A percentile compares a stretch with the other conserved stretches of the same genome.
phyloP scores from a whole-genome alignment of 768 basidiomycete species.

The Auriscalpium orientale region DNA sequence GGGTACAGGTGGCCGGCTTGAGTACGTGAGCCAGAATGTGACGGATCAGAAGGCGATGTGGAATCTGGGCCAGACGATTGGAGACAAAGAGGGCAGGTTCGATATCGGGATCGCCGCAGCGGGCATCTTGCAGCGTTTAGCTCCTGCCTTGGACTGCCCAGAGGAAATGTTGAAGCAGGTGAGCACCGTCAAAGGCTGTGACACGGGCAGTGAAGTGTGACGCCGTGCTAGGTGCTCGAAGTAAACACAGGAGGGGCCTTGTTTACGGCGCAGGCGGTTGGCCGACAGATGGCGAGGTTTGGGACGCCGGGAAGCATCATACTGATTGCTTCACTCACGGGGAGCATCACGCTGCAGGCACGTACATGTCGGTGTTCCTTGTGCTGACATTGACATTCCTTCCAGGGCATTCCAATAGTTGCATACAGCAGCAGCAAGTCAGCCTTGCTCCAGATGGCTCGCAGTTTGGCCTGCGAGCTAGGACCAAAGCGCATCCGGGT shows the following conservation, averaged over 20 bases:
- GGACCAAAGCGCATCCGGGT: conserved; percentile 58
- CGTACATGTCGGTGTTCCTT: too few relatives aligned
- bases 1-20: conserved; percentile 29
- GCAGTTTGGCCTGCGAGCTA: conserved; percentile 75
- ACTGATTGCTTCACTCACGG: conserved; percentile 19
- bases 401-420: too few relatives aligned
- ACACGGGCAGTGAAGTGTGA: too few relatives aligned
- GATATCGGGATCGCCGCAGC: conserved; percentile 73
- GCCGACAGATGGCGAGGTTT: conserved; percentile 25
- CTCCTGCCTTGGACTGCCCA: conserved; percentile 58
- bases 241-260: conserved; percentile 43
- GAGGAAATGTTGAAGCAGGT: conserved; percentile 57
- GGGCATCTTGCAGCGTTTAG: conserved; percentile 54
- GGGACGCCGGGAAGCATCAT: conserved; percentile 31
- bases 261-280: conserved; percentile 26
- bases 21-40: conserved; percentile 60
- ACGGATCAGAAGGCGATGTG: conserved; percentile 52
- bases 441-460: conserved; percentile 68
- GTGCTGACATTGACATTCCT: too few relatives aligned
- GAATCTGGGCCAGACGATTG: conserved; percentile 48
- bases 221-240: conserved; percentile 43
- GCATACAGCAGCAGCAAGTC: conserved; percentile 69
- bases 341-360: too few relatives aligned
- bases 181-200: conserved; percentile 2
- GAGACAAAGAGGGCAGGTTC: conserved; percentile 56